Base-by-base conservation (phyloP, 2,329 filamentous ascomycete species). In the Fusarium caatingaense region DNA sequence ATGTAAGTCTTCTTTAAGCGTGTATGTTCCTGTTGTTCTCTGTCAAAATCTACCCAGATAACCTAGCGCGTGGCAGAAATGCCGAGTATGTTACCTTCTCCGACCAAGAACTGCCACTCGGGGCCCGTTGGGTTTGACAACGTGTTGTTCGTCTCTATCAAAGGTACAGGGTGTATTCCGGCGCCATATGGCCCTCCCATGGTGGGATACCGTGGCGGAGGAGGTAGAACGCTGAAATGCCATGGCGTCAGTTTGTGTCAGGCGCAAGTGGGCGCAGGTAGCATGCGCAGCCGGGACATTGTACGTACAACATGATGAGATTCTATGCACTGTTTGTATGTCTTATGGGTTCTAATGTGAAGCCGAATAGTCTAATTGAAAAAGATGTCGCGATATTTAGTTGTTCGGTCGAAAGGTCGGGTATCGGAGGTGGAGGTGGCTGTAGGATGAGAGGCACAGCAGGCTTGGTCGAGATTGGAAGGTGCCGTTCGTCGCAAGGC, bases 121-220 rank as follows among this genome's bases (percentile, higher is more conserved):
- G 92, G 88, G 8, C 93, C 93, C 37, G 89, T 89, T 25, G 93
- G 95, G 75, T 92, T 92, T 60, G 88, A 89, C 66, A 99, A 84
- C 41, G 90, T 91, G 78, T 98, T 99, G 81, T 96, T 97, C 56
- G 95, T 98, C 86, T 99, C 96, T 76, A 97, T 91, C 80, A 97
- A 88, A 40, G 92, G 91, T 40, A 89, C 85, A 54, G 89, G 85
- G 78, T 91, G 86, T 67, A 90, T 87, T 71, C 89, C 87, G 70
- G 88, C 88, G 73, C 91, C 90, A 83, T 92, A 92, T 70, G 91
- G 89, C 76, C 88, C 34, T 18, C 34, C 86, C 76, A 89, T 87
- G 71, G 89, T 88, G 60, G 93, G 91, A 84, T 97, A 98, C 80
- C 94, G 89, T 64, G 92, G 91, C 66, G 93, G 93, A 68, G 94